Evolutionary conservation across 176 grass and related monocot species (phyloP).

Genomic region (Dendrocalamus sinicus): DNA sequence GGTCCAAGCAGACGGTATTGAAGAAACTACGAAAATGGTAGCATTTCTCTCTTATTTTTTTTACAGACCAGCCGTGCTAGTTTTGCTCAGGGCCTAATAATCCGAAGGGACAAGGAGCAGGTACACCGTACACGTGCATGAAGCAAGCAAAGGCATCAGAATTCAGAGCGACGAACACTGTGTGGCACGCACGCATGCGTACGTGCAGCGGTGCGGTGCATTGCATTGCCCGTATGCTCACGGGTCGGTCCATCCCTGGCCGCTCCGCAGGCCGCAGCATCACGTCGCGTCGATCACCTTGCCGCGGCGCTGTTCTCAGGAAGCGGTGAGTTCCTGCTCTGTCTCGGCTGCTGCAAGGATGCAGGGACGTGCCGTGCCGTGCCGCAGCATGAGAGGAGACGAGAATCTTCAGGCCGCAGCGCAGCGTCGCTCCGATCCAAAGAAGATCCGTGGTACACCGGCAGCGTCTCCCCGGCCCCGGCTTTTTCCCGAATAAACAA

Average conservation of each 20-base stretch:
- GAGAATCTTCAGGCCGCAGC: background rate
- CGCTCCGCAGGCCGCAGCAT: too few species aligned
- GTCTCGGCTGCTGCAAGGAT: background rate
- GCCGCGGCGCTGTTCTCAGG: conserved; percentile 20
- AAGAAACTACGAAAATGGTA: background rate
- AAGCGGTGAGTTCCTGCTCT: background rate
- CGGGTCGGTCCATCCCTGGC: background rate
- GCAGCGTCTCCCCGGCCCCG: too few species aligned
- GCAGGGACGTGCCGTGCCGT: background rate
- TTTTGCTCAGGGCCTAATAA: background rate
- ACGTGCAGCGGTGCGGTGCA: background rate
- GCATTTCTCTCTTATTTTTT: too few species aligned
- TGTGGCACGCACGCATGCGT: background rate
- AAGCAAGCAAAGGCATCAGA: background rate
- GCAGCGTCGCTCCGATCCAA: conserved; percentile 7
- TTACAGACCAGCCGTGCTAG: background rate
- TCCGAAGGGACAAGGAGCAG: background rate
- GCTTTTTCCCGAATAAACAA: too few species aligned
- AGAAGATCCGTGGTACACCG: background rate
- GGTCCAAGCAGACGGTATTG: background rate
- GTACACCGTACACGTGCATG: background rate
- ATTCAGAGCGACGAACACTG: background rate
- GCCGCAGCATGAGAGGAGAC: background rate
- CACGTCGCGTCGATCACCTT: conserved; percentile 5
- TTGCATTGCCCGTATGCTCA: background rate